phyloP scores from a whole-genome alignment of 2,329 filamentous ascomycete genomes.

The Neobulgaria alba region DNA sequence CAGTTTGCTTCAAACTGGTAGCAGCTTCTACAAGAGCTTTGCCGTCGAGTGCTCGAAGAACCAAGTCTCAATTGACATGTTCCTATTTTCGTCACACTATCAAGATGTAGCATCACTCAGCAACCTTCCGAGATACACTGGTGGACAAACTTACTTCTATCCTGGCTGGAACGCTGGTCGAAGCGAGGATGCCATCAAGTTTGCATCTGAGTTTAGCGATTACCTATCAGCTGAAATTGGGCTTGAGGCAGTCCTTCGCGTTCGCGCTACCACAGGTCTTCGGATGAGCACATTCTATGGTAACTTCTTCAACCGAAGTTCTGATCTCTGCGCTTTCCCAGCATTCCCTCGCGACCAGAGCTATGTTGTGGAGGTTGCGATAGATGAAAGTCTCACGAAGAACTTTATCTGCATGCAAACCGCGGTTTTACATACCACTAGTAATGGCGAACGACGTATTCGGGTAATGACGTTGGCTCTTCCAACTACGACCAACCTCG shows the following conservation, averaged over 20 bases:
- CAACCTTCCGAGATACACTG: slow-evolving; percentile 91
- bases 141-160: slow-evolving; percentile 97
- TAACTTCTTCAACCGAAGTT: slow-evolving; percentile 98
- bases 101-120: slow-evolving; percentile 95
- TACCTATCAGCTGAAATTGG: slow-evolving; percentile 96
- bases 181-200: slow-evolving; percentile 94
- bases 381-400: slow-evolving; percentile 89
- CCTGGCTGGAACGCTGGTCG: slow-evolving; percentile 91
- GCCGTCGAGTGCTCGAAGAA: slow-evolving; percentile 98
- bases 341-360: slow-evolving; percentile 95
- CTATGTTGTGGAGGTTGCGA: slow-evolving; percentile 96
- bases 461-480: slow-evolving; percentile 88
- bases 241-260: slow-evolving; percentile 88
- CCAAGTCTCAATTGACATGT: slow-evolving; percentile 98
- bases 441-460: slow-evolving; percentile 93
- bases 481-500: slow-evolving; percentile 83
- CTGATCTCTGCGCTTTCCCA: slow-evolving; percentile 94
- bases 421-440: slow-evolving; percentile 92
- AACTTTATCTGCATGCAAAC: slow-evolving; percentile 88
- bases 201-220: slow-evolving; percentile 92
- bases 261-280: slow-evolving; percentile 87
- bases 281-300: slow-evolving; percentile 98
- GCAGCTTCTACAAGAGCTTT: slow-evolving; percentile 98
- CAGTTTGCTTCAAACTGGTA: slow-evolving; percentile 77
- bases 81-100: slow-evolving; percentile 90